phyloP scores from a whole-genome alignment of 108 stramenopile species.

The Tribonema minus region DNA sequence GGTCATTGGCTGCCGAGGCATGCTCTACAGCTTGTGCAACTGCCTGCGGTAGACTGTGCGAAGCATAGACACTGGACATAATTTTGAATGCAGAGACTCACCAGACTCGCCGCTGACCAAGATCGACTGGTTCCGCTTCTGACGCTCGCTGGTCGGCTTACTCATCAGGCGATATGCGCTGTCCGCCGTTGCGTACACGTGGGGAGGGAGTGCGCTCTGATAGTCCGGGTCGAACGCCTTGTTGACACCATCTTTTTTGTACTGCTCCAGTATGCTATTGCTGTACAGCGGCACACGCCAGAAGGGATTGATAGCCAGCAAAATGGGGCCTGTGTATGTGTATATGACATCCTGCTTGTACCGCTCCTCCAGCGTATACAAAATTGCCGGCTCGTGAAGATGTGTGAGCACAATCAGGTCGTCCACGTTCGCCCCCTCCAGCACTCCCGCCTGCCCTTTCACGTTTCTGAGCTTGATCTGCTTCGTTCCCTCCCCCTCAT shows the following conservation, averaged over 20 bases:
- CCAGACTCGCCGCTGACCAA: too few relatives aligned
- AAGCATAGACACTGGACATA: too few relatives aligned
- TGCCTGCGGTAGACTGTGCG: too few relatives aligned
- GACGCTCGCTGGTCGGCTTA: conserved; percentile 18
- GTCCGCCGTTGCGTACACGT: conserved; percentile 70
- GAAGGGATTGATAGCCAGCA: conserved; percentile 86
- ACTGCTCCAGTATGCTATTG: conserved; percentile 6
- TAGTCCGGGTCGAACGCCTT: conserved; percentile 28
- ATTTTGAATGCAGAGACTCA: too few relatives aligned
- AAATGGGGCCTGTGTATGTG: conserved; percentile 75
- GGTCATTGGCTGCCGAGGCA: too few relatives aligned
- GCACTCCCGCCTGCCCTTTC: conserved; percentile 40
- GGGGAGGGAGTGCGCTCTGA: conserved; percentile 38
- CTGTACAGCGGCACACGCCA: conserved; percentile 53
- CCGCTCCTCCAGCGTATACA: conserved; percentile 67
- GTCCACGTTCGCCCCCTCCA: conserved; percentile 12
- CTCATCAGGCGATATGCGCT: conserved; percentile 68
- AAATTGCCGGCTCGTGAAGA: conserved; percentile 88
- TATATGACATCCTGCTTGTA: conserved; percentile 67
- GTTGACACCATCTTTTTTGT: conserved; percentile 7
- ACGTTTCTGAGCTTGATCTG: conserved; percentile 31
- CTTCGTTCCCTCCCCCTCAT: conserved; percentile 33
- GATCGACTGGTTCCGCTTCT: conserved; percentile 71
- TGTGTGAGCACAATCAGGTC: conserved; percentile 83
- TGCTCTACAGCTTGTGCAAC: too few relatives aligned